phyloP scores from a whole-genome alignment of 2,329 filamentous ascomycete species.

The Talaromyces albobiverticillius region DNA sequence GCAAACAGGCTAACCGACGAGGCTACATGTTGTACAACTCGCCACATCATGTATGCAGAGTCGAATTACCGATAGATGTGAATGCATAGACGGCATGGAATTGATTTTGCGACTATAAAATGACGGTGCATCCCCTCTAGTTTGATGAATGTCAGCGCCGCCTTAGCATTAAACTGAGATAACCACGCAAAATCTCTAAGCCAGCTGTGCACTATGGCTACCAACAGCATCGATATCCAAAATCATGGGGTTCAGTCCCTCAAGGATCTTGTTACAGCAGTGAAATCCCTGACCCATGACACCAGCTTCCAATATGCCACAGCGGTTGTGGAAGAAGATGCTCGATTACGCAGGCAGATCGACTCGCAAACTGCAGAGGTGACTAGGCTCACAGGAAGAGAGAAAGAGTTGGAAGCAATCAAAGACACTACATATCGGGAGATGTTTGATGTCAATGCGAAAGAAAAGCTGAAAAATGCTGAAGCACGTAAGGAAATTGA shows the following conservation, averaged over 20 bases:
- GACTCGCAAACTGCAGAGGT: not conserved
- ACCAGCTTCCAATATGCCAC: constrained; percentile 1
- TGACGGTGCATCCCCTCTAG: not conserved
- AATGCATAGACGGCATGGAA: not conserved
- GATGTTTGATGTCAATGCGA: constrained; percentile 2
- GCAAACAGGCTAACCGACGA: not conserved
- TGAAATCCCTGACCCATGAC: constrained; percentile 1
- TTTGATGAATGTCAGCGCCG: not conserved
- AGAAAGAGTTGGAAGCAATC: not conserved
- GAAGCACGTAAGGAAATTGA: not conserved
- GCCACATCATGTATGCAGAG: not conserved
- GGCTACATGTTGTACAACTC: not conserved
- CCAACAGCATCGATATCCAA: not conserved
- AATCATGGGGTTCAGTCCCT: not conserved
- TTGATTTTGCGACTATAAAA: not conserved
- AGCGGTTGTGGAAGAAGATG: not conserved
- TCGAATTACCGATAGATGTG: not conserved
- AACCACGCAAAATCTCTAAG: not conserved
- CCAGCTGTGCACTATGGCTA: not conserved
- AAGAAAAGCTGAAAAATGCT: not conserved
- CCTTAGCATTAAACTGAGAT: not conserved
- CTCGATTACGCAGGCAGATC: not conserved
- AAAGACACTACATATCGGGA: constrained; percentile 3
- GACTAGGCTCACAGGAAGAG: not conserved
- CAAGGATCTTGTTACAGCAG: not conserved